These are phyloP conservation scores for Baorangia bicolor DNA, from an alignment of 768 basidiomycete genomes.

Conservation along the genomic window DNA sequence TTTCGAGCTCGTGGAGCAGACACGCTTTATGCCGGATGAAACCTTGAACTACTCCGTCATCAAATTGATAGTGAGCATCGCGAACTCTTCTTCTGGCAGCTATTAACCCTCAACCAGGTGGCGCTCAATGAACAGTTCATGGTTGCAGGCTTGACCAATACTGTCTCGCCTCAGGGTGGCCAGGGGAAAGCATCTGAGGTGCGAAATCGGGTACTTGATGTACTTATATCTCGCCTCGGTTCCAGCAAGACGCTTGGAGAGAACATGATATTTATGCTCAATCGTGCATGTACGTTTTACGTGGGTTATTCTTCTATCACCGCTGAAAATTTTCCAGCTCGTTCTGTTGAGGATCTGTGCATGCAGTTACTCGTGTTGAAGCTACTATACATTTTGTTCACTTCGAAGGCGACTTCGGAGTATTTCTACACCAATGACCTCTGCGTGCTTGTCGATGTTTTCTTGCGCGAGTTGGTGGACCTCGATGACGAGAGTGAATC, in stretches of 20 bases:
- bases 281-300: slow-evolving; percentile 75
- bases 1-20: slow-evolving; percentile 93
- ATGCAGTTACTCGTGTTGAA: slow-evolving; percentile 95
- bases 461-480: slow-evolving; percentile 90
- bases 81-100: background rate
- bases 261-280: slow-evolving; percentile 99
- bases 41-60: slow-evolving; percentile 94
- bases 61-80: slow-evolving; percentile 75
- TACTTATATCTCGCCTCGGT: slow-evolving; percentile 80
- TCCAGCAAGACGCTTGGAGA: slow-evolving; percentile 95
- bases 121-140: slow-evolving; percentile 98
- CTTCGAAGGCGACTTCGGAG: slow-evolving; percentile 87
- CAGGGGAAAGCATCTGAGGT: slow-evolving; percentile 38
- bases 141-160: slow-evolving; percentile 67
- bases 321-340: slow-evolving; percentile 48
- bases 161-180: slow-evolving; percentile 22
- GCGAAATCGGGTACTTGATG: slow-evolving; percentile 77
- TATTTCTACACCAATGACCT: slow-evolving; percentile 99
- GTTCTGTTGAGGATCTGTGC: slow-evolving; percentile 87
- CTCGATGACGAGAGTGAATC: slow-evolving; percentile 93
- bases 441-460: slow-evolving; percentile 94
- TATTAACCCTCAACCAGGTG: slow-evolving; percentile 50
- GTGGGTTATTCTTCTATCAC: background rate
- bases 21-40: slow-evolving; percentile 84
- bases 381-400: slow-evolving; percentile 91